phyloP scores from a whole-genome alignment of 2,329 filamentous ascomycete species.

The Dothideomycetes sp. region DNA sequence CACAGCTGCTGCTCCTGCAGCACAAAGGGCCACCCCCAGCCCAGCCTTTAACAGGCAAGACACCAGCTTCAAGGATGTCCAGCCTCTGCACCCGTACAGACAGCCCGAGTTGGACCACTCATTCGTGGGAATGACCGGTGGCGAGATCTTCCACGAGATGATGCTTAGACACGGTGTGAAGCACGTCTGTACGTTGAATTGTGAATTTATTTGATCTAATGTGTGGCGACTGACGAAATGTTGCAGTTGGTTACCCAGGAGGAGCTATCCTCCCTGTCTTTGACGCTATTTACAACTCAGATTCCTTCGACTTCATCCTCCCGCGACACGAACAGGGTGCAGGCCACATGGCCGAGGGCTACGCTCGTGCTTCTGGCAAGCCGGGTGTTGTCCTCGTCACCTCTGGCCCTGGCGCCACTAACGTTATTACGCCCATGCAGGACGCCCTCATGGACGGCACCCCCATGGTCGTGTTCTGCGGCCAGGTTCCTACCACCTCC shows the following conservation, averaged over 20 bases:
- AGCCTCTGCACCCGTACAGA: conserved; percentile 35
- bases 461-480: conserved; percentile 89
- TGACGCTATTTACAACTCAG: conserved; percentile 97
- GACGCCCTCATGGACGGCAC: conserved; percentile 93
- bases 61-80: conserved; percentile 26
- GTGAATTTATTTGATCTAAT: too few species aligned
- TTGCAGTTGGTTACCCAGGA: conserved; percentile 68
- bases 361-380: conserved; percentile 85
- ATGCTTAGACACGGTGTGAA: conserved; percentile 89
- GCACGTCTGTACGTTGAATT: conserved; percentile 67
- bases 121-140: conserved; percentile 89
- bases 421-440: conserved; percentile 92
- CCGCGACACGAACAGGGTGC: conserved; percentile 96
- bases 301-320: conserved; percentile 91
- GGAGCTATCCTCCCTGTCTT: conserved; percentile 96
- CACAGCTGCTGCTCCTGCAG: conserved; percentile 27
- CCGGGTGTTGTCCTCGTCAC: conserved; percentile 95
- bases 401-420: conserved; percentile 91
- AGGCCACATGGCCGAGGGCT: conserved; percentile 97
- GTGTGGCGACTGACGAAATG: too few species aligned
- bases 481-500: conserved; percentile 79
- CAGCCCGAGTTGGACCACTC: conserved; percentile 42
- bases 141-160: conserved; percentile 98
- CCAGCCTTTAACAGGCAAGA: conserved; percentile 41
- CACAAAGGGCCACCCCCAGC: conserved; percentile 28